phyloP scores from a whole-genome alignment of 179 eudicot species.

The Sideroxylon spinosum region DNA sequence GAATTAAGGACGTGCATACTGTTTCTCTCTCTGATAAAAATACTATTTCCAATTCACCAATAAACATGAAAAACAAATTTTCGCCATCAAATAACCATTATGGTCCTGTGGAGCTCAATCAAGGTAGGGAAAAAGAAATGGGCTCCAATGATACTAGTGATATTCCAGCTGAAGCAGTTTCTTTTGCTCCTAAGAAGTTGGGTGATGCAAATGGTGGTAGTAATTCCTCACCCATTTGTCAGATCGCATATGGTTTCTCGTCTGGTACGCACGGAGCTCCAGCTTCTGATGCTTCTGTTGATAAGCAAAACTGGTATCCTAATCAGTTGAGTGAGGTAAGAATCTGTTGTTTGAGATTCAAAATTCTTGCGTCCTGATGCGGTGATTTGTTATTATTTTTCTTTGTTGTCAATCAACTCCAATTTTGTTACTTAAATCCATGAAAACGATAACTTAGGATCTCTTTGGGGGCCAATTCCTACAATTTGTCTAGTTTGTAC shows the following conservation, averaged over 20 bases:
- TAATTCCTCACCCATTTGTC: conserved; percentile 18
- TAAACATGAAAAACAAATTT: conserved; percentile 15
- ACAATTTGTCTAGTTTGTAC: neutral
- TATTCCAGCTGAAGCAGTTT: conserved; percentile 22
- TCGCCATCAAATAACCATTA: conserved; percentile 17
- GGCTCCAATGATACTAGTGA: conserved; percentile 16
- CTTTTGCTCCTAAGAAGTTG: conserved; percentile 18
- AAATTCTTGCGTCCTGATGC: neutral
- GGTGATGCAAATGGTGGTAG: conserved; percentile 23
- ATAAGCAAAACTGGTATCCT: conserved; percentile 25
- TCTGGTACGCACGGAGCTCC: conserved; percentile 17
- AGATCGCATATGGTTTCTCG: conserved; percentile 10
- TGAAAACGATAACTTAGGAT: neutral
- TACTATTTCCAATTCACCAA: conserved; percentile 28
- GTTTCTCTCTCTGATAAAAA: conserved; percentile 23
- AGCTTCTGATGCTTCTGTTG: conserved; percentile 20
- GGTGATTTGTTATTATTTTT: neutral
- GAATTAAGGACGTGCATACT: conserved; percentile 39
- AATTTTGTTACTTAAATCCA: neutral
- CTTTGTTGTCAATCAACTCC: neutral
- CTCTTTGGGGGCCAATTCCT: neutral
- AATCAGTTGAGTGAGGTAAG: conserved; percentile 44
- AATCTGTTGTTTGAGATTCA: conserved; percentile 10
- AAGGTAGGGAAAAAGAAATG: conserved; percentile 20
- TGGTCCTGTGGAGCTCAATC: conserved; percentile 14